phyloP scores from a whole-genome alignment of 2,329 filamentous ascomycete species.

The Colletotrichum theobromicola region DNA sequence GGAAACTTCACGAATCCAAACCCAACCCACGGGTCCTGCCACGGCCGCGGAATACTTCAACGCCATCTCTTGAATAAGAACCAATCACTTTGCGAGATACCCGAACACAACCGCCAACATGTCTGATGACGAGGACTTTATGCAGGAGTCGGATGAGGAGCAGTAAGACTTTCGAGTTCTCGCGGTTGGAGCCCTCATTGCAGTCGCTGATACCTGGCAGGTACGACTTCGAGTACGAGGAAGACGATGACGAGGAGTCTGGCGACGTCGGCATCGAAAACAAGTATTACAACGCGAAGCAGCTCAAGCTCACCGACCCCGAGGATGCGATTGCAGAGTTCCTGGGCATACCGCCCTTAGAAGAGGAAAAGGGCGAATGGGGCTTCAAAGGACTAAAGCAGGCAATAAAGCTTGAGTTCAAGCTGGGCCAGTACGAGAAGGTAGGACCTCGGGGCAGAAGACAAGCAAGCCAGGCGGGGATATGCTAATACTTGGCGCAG shows the following conservation, averaged over 20 bases:
- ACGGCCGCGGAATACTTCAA: background rate
- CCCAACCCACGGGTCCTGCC: background rate
- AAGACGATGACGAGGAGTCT: constrained; percentile 84
- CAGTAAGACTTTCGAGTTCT: constrained; percentile 33
- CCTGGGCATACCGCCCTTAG: constrained; percentile 81
- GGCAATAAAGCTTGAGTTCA: constrained; percentile 96
- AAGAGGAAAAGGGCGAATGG: constrained; percentile 95
- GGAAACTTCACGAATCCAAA: background rate
- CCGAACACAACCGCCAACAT: constrained; percentile 33
- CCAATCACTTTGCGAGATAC: background rate
- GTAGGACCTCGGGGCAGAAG: constrained; percentile 44
- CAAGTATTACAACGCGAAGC: constrained; percentile 99
- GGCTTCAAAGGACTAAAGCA: constrained; percentile 98
- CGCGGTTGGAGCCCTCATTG: background rate
- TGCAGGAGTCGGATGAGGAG: constrained; percentile 54
- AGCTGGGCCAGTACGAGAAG: constrained; percentile 85
- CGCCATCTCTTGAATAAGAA: background rate
- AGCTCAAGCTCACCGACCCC: constrained; percentile 86
- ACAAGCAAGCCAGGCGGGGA: background rate
- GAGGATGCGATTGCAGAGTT: constrained; percentile 92
- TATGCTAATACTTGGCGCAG: constrained; percentile 47
- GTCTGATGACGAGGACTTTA: constrained; percentile 58
- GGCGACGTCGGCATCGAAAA: constrained; percentile 97
- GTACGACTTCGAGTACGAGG: constrained; percentile 99
- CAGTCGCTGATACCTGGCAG: constrained; percentile 29